Evolutionary conservation across 1,284 basidiomycete genomes (phyloP).

Genomic region (Ustilago crameri): DNA sequence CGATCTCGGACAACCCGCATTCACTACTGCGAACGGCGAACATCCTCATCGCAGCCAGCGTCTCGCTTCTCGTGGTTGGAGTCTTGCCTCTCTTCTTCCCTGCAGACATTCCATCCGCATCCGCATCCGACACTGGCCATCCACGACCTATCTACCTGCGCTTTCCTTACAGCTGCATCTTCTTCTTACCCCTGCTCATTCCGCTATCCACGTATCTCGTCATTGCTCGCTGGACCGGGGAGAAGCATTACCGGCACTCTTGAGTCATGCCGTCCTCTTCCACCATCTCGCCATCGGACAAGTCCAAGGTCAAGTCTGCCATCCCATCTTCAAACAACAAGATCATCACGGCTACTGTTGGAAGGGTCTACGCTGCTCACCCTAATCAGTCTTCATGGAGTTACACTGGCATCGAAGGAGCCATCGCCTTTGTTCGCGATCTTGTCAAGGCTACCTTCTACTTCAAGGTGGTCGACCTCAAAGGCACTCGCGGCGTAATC

Average conservation of each 20-base stretch:
- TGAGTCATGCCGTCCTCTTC: slow-evolving; percentile 61
- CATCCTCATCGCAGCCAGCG: slow-evolving; percentile 24
- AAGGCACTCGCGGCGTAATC: slow-evolving; percentile 83
- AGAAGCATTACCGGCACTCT: slow-evolving; percentile 54
- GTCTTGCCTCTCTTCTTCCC: slow-evolving; percentile 14
- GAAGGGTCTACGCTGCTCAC: slow-evolving; percentile 63
- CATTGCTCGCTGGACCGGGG: slow-evolving; percentile 64
- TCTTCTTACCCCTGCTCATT: slow-evolving; percentile 58
- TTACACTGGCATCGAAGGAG: slow-evolving; percentile 64
- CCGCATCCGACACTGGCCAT: neutral
- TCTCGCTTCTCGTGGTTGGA: slow-evolving; percentile 24
- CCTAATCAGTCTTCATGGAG: slow-evolving; percentile 53
- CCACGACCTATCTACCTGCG: slow-evolving; percentile 21
- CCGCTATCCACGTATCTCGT: slow-evolving; percentile 60
- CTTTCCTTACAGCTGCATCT: slow-evolving; percentile 51
- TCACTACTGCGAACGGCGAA: slow-evolving; percentile 12
- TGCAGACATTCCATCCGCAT: neutral
- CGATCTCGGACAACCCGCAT: slow-evolving; percentile 1
- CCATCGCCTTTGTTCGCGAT: slow-evolving; percentile 63
- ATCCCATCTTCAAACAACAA: slow-evolving; percentile 62
- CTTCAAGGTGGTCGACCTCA: slow-evolving; percentile 63
- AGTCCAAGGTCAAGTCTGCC: slow-evolving; percentile 65
- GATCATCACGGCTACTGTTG: slow-evolving; percentile 66
- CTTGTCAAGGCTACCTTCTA: slow-evolving; percentile 51
- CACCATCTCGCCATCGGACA: slow-evolving; percentile 62